Conservation (phyloP, 1,139 yeast genomes). For the Wickerhamomyces sp. region DNA sequence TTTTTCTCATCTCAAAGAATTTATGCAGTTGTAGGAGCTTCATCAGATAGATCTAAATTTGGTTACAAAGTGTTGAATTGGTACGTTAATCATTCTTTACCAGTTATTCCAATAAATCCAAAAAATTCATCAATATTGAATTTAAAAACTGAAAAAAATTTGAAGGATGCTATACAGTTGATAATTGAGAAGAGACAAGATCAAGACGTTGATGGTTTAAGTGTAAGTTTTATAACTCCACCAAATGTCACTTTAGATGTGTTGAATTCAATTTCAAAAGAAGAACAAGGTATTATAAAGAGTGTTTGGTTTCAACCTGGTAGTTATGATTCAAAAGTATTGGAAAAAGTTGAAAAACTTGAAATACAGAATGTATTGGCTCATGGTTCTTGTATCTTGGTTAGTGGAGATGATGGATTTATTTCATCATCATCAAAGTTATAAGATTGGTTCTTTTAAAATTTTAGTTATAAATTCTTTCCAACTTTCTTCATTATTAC, state of each 20-base stretch:
- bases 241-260: constrained; percentile 52
- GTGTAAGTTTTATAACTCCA: constrained; percentile 69
- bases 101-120: constrained; percentile 67
- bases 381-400: constrained; percentile 65
- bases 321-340: constrained; percentile 51
- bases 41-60: constrained; percentile 57
- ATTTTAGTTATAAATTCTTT: constrained; percentile 21
- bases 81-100: constrained; percentile 54
- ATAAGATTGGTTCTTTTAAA: constrained; percentile 14
- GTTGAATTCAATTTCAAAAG: constrained; percentile 32
- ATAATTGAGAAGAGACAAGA: constrained; percentile 6
- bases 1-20: constrained; percentile 48
- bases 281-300: constrained; percentile 28
- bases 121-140: constrained; percentile 43
- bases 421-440: constrained; percentile 29
- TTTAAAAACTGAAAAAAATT: constrained; percentile 33
- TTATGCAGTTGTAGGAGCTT: constrained; percentile 74
- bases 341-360: constrained; percentile 36
- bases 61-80: constrained; percentile 68
- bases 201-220: constrained; percentile 35
- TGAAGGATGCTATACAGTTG: constrained; percentile 23
- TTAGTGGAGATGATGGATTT: constrained; percentile 50
- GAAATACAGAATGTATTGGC: constrained; percentile 38
- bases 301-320: constrained; percentile 87
- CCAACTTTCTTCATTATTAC: constrained; percentile 19